Percentiles rank a stretch among this genome's conserved stretches.
These are phyloP conservation scores for Agapanthus africanus DNA, from an alignment of 106 monocot species.

Conservation along the genomic window DNA sequence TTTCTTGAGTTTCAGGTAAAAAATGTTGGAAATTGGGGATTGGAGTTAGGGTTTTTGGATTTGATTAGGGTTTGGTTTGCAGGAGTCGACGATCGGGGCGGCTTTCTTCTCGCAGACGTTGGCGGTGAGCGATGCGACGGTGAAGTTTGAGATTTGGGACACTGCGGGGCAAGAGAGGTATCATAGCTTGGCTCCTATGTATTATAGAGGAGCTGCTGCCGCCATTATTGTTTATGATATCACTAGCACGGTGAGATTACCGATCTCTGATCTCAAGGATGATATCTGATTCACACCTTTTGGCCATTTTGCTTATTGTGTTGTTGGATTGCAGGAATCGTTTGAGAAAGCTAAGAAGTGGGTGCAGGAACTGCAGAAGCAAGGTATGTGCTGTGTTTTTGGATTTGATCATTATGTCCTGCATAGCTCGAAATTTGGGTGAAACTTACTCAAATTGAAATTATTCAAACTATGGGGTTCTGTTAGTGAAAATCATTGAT, in stretches of 20 bases:
- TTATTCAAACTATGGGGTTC: background rate
- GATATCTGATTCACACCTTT: too few species aligned
- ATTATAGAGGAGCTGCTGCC: conserved; percentile 93
- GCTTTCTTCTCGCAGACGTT: conserved; percentile 97
- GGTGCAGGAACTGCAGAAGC: conserved; percentile 84
- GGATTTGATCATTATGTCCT: background rate
- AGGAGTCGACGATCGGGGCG: conserved; percentile 98
- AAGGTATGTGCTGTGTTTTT: conserved; percentile 48
- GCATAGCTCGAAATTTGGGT: background rate
- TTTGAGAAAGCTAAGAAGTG: conserved; percentile 88
- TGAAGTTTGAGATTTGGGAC: conserved; percentile 98
- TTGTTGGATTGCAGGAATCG: conserved; percentile 60
- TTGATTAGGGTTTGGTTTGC: background rate
- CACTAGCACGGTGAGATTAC: conserved; percentile 47
- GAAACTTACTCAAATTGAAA: background rate
- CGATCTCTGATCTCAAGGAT: too few species aligned
- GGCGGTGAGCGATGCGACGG: conserved; percentile 80
- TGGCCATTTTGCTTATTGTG: background rate
- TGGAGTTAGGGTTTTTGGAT: background rate
- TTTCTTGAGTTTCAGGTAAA: conserved; percentile 89
- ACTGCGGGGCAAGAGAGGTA: conserved; percentile 98
- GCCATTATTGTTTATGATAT: conserved; percentile 95
- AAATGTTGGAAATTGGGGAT: background rate
- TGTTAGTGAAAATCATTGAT: background rate
- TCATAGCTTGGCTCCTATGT: conserved; percentile 96